Conservation (phyloP, 1,139 yeast species). For the Meyerozyma athensensis region DNA sequence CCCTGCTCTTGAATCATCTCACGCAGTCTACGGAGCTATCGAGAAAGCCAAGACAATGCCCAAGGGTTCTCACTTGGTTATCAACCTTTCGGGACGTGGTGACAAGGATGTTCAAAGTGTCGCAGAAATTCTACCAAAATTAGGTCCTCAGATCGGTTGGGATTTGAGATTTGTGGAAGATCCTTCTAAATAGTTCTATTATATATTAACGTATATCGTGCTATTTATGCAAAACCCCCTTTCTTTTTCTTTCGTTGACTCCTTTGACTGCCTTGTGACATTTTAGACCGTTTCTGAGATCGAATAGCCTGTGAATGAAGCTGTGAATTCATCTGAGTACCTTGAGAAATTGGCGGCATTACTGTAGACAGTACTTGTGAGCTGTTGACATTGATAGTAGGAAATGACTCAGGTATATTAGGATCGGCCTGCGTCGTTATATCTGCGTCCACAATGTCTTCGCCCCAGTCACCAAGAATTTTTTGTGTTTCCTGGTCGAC, state of each 20-base stretch:
- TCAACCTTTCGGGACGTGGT: slow-evolving; percentile 96
- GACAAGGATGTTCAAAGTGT: slow-evolving; percentile 98
- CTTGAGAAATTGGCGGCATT: slow-evolving; percentile 1
- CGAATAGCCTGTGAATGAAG: not conserved
- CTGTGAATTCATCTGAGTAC: not conserved
- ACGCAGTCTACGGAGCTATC: slow-evolving; percentile 89
- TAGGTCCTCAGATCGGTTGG: slow-evolving; percentile 94
- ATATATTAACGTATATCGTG: not conserved
- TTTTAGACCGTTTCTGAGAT: slow-evolving; percentile 2
- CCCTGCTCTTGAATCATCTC: slow-evolving; percentile 97
- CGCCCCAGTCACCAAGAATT: not conserved
- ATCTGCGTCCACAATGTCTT: not conserved
- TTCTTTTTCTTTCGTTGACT: slow-evolving; percentile 11
- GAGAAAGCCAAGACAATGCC: slow-evolving; percentile 82
- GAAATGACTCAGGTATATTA: not conserved
- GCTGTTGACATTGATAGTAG: slow-evolving; percentile 1
- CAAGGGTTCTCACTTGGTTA: slow-evolving; percentile 75
- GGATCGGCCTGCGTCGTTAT: not conserved
- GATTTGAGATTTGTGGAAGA: slow-evolving; percentile 80
- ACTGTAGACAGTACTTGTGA: not conserved
- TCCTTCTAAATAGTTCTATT: slow-evolving; percentile 28
- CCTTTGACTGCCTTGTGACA: slow-evolving; percentile 3
- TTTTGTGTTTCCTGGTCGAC: not conserved
- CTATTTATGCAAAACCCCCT: slow-evolving; percentile 13
- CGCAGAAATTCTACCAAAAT: slow-evolving; percentile 83